Evolutionary conservation across 306 rosid species (phyloP), one percentile per base, ranked within the genome.

Genomic region (Trifolium pratense): DNA sequence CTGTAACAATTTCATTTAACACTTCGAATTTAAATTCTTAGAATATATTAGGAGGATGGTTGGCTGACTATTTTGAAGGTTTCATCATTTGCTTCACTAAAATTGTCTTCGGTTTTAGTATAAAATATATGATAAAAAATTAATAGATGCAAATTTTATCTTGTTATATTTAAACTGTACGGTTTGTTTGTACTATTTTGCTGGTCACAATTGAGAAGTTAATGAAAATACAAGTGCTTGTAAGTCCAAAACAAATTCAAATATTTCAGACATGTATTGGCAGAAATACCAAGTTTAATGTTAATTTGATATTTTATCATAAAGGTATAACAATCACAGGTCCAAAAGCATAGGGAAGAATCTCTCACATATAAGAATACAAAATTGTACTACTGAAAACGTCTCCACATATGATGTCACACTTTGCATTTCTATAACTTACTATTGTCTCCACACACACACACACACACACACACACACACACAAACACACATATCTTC

Each of bases 221-320:
- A 16, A 59, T 20, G 46, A 62, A 60, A 52, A 40, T 45, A 48
- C 46, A 55, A 57, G 31, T 16, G 49, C 46, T 64, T 71, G 16
- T 39, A 40, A 42, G 58, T 71, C 55, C 62, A 37, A 55, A 68
- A 20, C 20, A 40, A 77, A 36, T 18, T 71, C 66, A 75, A 69
- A 51, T 70, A 3, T 9, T 40, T 66, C 66, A 66, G 45, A 31
- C 31, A 66, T 31, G 76, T 59, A 49, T 61, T 18, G 49, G 68
- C 37, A 61, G 45, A 74, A 69, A 20, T 48, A 60, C 57, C 68
- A 36, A 65, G 34, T 57, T 65, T 59, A 32, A 66, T 21, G 6
- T 32, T 66, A 23, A 23, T 17, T 48, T 60, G 76, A 21, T 51
- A 73, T 37, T 73, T 59, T 52, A 25, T 16, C 43, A 31, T 43